A percentile compares a stretch with the other conserved stretches of the same genome.
Conservation (phyloP, 2,329 filamentous ascomycete species). For the Coleophoma eucalyptorum region DNA sequence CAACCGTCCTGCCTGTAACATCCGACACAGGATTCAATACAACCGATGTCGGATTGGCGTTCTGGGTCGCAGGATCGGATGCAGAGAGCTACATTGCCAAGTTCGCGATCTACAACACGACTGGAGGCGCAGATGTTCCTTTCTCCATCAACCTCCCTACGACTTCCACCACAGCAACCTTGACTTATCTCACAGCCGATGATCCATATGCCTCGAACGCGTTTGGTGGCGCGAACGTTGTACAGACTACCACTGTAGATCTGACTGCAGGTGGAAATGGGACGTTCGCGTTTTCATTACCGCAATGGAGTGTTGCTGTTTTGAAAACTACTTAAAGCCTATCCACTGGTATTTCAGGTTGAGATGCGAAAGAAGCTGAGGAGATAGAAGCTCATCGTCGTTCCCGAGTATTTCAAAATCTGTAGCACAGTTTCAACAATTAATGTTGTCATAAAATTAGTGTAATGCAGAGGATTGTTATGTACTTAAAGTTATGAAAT, state of each 20-base stretch:
- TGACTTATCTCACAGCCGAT: conserved; percentile 39
- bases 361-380: no score
- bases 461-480: no score
- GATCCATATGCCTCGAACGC: conserved; percentile 4
- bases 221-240: not conserved
- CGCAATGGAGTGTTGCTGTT: conserved; percentile 1
- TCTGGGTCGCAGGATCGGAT: conserved; percentile 43
- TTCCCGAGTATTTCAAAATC: no score
- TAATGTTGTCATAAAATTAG: no score
- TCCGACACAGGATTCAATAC: conserved; percentile 24
- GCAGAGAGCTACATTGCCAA: conserved; percentile 42
- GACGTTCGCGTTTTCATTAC: not conserved
- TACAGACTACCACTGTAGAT: not conserved
- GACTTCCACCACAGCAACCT: conserved; percentile 28
- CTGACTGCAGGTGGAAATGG: not conserved
- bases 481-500: no score
- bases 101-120: conserved; percentile 47
- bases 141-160: conserved; percentile 41
- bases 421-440: no score
- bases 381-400: no score
- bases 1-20: conserved; percentile 39
- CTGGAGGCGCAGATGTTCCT: conserved; percentile 33
- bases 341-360: no score
- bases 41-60: conserved; percentile 31
- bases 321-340: conserved; percentile 6